Percentiles rank a stretch among this genome's conserved stretches.
Conservation (phyloP, 2,329 filamentous ascomycete genomes). For the Penicillium sp. region DNA sequence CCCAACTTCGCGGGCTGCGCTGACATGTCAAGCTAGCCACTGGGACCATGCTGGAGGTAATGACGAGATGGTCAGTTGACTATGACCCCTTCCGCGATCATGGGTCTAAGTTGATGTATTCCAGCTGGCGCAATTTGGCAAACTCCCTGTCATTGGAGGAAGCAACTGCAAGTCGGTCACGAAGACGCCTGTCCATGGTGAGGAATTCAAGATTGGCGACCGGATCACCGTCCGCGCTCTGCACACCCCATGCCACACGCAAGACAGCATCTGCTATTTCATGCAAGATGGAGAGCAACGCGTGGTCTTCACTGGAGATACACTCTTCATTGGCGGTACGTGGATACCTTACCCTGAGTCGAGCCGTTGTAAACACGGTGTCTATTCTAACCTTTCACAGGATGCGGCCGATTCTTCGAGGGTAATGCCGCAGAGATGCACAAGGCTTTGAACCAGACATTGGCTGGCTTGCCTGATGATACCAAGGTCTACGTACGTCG, state of each 20-base stretch:
- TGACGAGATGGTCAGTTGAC: constrained; percentile 69
- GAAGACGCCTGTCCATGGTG: constrained; percentile 74
- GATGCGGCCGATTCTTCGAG: constrained; percentile 96
- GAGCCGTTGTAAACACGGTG: constrained; percentile 1
- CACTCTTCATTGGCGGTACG: constrained; percentile 87
- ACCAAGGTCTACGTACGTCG: constrained; percentile 82
- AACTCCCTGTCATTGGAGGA: constrained; percentile 82
- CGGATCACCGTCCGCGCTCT: constrained; percentile 81
- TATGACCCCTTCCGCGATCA: constrained; percentile 3
- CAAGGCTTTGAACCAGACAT: constrained; percentile 83
- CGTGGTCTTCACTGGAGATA: constrained; percentile 94
- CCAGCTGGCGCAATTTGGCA: constrained; percentile 64
- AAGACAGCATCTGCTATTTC: constrained; percentile 96
- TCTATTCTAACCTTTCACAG: constrained; percentile 50
- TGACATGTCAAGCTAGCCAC: constrained; percentile 64
- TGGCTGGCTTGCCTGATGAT: constrained; percentile 82
- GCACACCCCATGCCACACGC: constrained; percentile 97
- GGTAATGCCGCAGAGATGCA: constrained; percentile 90
- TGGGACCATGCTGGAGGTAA: constrained; percentile 96
- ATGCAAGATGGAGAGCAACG: constrained; percentile 76
- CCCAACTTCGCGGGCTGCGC: background rate
- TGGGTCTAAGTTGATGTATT: background rate
- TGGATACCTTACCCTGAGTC: background rate
- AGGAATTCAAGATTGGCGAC: constrained; percentile 80
- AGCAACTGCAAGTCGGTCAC: constrained; percentile 83